Evolutionary conservation across 495 filamentous ascomycete species (phyloP), one percentile per base, ranked within the genome.

Genomic region (Rostrohypoxylon terebratum): DNA sequence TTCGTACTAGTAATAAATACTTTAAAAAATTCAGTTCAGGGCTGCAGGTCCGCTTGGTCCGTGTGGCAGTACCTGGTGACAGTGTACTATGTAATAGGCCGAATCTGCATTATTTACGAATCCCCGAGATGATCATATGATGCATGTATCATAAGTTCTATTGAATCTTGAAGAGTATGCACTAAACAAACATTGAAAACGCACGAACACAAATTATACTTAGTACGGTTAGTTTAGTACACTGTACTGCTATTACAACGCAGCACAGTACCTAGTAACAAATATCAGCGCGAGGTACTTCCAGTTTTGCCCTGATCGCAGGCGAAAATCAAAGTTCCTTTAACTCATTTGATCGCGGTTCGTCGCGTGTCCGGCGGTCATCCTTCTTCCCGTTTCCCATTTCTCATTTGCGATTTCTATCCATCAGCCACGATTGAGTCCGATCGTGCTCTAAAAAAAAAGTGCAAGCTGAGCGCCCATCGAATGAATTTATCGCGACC

Each of bases 291-390:
- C n/a, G 14, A 69, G 71, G 71, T 73, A 73, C 71, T 73, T 73
- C 14, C 14, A 21, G 36, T 69, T 73, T 66, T 53, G 25, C 42
- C 31, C 55, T 48, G 10, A 54, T 53, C 20, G 21, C 34, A 11
- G 16, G 61, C 71, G 11, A 69, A 73, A 69, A 58, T 55, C 34
- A 20, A 73, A 16, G 71, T 73, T 66, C 48, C 71, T 73, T 28
- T 28, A 66, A 63, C 57, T 63, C 34, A 63, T 69, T 73, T 38
- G 71, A 62, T 73, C 71, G 71, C 71, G 71, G 71, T 73, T 63
- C 71, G 71, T 73, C 71, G 71, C 71, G 71, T 73, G 66, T 73
- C 62, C 66, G 66, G 71, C n/a, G n/a, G n/a, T n/a, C n/a, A n/a
- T n/a, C 66, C 71, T 73, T 73, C 55, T 65, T 28, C 28, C 28